phyloP scores from a whole-genome alignment of 1,284 basidiomycete genomes.

The Cutaneotrichosporon dermatis region DNA sequence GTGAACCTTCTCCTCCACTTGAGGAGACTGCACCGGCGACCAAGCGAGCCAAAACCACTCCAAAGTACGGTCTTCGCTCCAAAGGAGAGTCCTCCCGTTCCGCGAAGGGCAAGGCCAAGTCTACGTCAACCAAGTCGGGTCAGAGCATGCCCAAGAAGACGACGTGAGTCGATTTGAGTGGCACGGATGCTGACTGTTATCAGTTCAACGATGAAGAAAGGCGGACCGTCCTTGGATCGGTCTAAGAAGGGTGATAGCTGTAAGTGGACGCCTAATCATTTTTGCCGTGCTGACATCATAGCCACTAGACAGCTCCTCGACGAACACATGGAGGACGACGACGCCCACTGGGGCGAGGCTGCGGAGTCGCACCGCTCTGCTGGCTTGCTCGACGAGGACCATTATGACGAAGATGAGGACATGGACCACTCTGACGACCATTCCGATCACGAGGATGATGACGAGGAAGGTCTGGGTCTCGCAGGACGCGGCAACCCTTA shows the following conservation, averaged over 20 bases:
- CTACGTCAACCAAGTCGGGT: conserved; percentile 24
- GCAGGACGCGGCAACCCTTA: conserved; percentile 14
- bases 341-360: conserved; percentile 37
- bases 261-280: no score
- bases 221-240: conserved; percentile 24
- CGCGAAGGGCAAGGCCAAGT: conserved; percentile 27
- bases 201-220: conserved; percentile 30
- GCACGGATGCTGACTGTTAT: background rate
- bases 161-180: conserved; percentile 36
- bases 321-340: conserved; percentile 61
- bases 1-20: conserved; percentile 12
- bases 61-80: conserved; percentile 9
- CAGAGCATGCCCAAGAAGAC: conserved; percentile 37
- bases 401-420: conserved; percentile 65
- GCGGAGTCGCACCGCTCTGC: conserved; percentile 16
- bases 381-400: conserved; percentile 24
- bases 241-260: conserved; percentile 40
- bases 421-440: conserved; percentile 59
- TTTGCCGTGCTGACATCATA: conserved; percentile 18
- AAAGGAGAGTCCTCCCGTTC: conserved; percentile 2
- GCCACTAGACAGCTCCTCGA: conserved; percentile 57
- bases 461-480: conserved; percentile 48
- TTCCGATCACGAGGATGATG: conserved; percentile 42
- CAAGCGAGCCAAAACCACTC: conserved; percentile 18
- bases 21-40: conserved; percentile 17